phyloP scores from a whole-genome alignment of 345 rosid species.

The Citrus reticulata region DNA sequence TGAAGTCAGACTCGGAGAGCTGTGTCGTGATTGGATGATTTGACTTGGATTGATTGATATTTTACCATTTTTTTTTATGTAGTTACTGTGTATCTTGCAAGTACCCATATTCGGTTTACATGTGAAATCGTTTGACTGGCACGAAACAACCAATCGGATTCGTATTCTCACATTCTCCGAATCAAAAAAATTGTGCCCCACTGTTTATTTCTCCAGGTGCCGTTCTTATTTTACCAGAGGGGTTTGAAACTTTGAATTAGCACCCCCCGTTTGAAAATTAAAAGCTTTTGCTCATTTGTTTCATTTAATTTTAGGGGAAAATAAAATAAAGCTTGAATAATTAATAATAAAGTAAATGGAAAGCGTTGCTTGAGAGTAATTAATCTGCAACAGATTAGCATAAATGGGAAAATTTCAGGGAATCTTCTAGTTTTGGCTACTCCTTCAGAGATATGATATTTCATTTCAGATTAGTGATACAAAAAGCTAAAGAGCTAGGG shows the following conservation, averaged over 20 bases:
- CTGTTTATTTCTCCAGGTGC: neutral
- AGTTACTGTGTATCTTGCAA: neutral
- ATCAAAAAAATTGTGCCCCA: neutral
- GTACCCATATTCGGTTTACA: neutral
- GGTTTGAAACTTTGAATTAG: no score
- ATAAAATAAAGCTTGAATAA: no score
- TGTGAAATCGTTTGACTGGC: neutral
- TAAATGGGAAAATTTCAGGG: neutral
- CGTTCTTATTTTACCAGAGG: no score
- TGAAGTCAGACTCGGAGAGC: constrained; percentile 12
- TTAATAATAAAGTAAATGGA: neutral
- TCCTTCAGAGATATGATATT: neutral
- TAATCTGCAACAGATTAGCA: neutral
- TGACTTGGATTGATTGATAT: neutral
- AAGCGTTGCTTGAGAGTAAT: neutral
- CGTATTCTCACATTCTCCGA: neutral
- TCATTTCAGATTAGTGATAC: neutral
- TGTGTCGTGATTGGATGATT: constrained; percentile 40
- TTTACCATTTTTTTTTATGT: no score
- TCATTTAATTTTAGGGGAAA: neutral
- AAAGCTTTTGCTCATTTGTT: no score
- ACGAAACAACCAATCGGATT: neutral
- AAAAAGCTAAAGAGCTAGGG: neutral
- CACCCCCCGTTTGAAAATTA: no score
- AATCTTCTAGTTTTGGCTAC: neutral